Evolutionary conservation across 23 red algal species (phyloP), one percentile per base, ranked within the genome.

Genomic region (Chondrus crispus): DNA sequence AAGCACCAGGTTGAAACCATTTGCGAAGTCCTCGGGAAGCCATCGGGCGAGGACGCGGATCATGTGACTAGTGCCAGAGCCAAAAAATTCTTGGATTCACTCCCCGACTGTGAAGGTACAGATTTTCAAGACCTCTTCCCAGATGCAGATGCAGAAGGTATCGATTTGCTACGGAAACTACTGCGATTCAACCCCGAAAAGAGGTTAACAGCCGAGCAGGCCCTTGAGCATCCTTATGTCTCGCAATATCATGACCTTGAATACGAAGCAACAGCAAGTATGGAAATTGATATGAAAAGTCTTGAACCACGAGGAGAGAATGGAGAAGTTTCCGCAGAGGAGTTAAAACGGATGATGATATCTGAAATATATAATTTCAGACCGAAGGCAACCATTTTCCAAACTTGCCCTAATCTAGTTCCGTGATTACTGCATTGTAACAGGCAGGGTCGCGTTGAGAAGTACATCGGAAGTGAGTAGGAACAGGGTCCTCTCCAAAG

Each of bases 1-100:
- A 86, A 82, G 74, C 81, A 98, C 57, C 96, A 98, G 48, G 79
- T 98, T 33, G 84, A 95, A 20, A 68, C 82, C 37, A 98, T 98
- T 1, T 91, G 86, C 28, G 63, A 77, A 40, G 80, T 98, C 41
- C 73, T 98, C 6, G 96, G 96, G 13, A 93, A 93, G 52, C 96
- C 96, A 8, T 42, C 64, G 55, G 88, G 75, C 42, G 85, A 92
- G 42, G 96, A 95, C 24, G 79, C 87, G 3, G 66, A 78, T 55
- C 85, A 92, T 41, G 82, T 98, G 30, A 93, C 93, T 24, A 87
- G 78, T 33, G 57, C 66, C 5, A 58, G 85, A 9, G 92, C 96
- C 20, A 72, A 78, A 44, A 84, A 66, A n/a, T 98, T 98, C 40
- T 76, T 98, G 44, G 76, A 68, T 39, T 90, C 84, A 40, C 78